Percentiles rank a stretch among this genome's conserved stretches.
Evolutionary conservation across 768 basidiomycete species (phyloP).

Genomic region (Paxillus rubicundulus): DNA sequence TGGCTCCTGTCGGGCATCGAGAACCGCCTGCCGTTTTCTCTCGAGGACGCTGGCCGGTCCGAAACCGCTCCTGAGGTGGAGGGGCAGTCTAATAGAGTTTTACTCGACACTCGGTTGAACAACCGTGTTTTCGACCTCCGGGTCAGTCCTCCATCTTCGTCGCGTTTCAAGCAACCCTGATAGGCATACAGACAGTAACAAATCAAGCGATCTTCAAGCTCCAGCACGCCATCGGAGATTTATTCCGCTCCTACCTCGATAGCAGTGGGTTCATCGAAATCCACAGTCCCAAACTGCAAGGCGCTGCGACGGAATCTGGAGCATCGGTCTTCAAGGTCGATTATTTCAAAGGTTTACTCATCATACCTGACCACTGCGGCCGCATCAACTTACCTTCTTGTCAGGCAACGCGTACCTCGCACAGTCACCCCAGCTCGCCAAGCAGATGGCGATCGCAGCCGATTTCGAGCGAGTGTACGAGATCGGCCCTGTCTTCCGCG

Average conservation of each 20-base stretch:
- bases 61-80: slow-evolving; percentile 66
- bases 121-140: slow-evolving; percentile 93
- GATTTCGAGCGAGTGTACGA: slow-evolving; percentile 99
- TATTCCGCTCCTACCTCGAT: slow-evolving; percentile 84
- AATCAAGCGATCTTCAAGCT: slow-evolving; percentile 95
- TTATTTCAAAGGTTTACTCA: slow-evolving; percentile 83
- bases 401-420: slow-evolving; percentile 90
- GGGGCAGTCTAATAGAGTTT: slow-evolving; percentile 73
- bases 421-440: slow-evolving; percentile 95
- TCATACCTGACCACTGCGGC: neutral
- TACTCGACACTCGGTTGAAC: slow-evolving; percentile 91
- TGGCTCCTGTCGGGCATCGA: slow-evolving; percentile 80
- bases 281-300: slow-evolving; percentile 96
- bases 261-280: slow-evolving; percentile 85
- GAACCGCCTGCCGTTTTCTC: slow-evolving; percentile 79
- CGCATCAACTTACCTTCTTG: neutral
- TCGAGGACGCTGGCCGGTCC: slow-evolving; percentile 89
- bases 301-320: slow-evolving; percentile 94
- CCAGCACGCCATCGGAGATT: slow-evolving; percentile 81
- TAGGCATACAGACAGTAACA: slow-evolving; percentile 68
- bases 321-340: slow-evolving; percentile 96
- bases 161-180: slow-evolving; percentile 6
- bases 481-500: slow-evolving; percentile 95
- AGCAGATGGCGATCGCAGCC: slow-evolving; percentile 99
- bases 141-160: slow-evolving; percentile 42